These are phyloP conservation scores for Urtica urens DNA, from an alignment of 306 rosid species.

Conservation along the genomic window DNA sequence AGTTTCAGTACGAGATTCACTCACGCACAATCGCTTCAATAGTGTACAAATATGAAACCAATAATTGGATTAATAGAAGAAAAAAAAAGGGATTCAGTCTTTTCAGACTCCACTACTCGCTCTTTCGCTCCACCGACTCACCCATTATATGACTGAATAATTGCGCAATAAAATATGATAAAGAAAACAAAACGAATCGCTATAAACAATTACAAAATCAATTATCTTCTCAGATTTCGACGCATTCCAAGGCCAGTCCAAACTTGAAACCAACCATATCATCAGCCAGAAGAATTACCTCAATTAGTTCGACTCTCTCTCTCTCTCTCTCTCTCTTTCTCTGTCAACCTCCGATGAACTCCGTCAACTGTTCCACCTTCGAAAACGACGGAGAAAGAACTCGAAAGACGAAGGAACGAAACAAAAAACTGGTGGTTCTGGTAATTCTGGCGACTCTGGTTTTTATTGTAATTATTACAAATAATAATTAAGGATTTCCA, in stretches of 20 bases:
- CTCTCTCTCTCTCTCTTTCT: too few species aligned
- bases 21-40: background rate
- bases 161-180: background rate
- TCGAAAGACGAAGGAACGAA: constrained; percentile 4
- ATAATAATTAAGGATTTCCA: background rate
- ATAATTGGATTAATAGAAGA: background rate
- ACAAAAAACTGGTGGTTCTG: constrained; percentile 28
- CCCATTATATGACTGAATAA: too few species aligned
- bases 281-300: too few species aligned
- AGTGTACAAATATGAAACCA: background rate
- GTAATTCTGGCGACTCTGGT: constrained; percentile 14
- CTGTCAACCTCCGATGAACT: constrained; percentile 1
- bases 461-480: too few species aligned
- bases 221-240: too few species aligned
- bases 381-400: constrained; percentile 9
- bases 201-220: too few species aligned
- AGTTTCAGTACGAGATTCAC: constrained; percentile 12
- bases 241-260: too few species aligned
- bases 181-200: background rate
- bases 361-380: too few species aligned
- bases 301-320: too few species aligned
- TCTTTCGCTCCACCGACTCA: background rate
- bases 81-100: background rate
- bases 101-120: too few species aligned
- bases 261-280: too few species aligned